Evolutionary conservation across 108 stramenopile genomes (phyloP), one percentile per base, ranked within the genome.

Genomic region (Cyclotella cryptica): DNA sequence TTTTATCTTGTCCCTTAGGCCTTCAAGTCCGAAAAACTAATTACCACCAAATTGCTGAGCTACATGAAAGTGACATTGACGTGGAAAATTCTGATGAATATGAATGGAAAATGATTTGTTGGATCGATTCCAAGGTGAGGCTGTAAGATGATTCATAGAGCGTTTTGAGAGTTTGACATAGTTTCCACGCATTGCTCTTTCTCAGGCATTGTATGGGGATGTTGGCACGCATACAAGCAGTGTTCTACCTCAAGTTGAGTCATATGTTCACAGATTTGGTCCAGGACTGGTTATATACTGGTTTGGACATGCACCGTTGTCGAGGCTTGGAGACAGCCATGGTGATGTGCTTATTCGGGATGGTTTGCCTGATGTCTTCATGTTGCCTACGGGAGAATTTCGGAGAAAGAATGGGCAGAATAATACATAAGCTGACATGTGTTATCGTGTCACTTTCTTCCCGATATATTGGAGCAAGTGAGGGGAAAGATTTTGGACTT

Each of bases 121-220:
- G 94, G 94, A 93, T 96, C 30, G 94, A 96, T 58, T 93, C 92
- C 24, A 94, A 93, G 85, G 90, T 89, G 75, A 57, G 90, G 35
- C 35, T 6, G 6, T 35, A 35, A 2, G 2, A 35, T 35, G 4
- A 35, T 66, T 12, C 45, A n/a, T n/a, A n/a, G n/a, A n/a, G n/a
- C n/a, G n/a, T n/a, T n/a, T 21, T 47, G 22, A 43, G 3, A 39
- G 30, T 54, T 61, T 17, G 6, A 57, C 26, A 17, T 46, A 17
- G 8, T 10, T 47, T 45, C 27, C 19, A 10, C 26, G 27, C 9
- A 18, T 10, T 49, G 22, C 14, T 22, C 66, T 64, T 47, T 39
- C n/a, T 13, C 45, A 88, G 88, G 93, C 93, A 30, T 55, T 95
- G 47, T 95, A 85, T 77, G 94, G 94, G 0, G 94, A 95, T 70